Evolutionary conservation across 2,329 filamentous ascomycete species (phyloP).

Genomic region (Penicillium hordei): DNA sequence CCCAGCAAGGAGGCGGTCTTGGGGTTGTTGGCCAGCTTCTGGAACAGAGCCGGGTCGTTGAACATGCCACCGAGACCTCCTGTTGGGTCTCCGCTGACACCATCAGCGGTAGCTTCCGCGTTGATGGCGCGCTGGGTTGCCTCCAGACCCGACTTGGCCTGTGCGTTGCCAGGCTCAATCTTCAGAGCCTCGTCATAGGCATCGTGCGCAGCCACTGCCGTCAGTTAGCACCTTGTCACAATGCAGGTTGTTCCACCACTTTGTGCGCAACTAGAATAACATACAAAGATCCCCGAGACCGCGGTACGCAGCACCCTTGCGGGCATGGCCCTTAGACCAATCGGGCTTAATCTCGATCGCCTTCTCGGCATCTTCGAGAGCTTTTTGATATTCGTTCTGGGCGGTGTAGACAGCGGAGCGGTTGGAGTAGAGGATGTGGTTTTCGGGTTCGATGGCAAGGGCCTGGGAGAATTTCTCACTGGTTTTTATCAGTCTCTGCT

Average conservation of each 20-base stretch:
- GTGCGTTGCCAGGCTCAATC: conserved; percentile 85
- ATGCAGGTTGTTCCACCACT: neutral
- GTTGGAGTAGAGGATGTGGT: conserved; percentile 98
- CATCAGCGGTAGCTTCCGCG: conserved; percentile 65
- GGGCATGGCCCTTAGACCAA: conserved; percentile 95
- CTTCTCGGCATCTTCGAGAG: conserved; percentile 87
- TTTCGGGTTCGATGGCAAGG: conserved; percentile 80
- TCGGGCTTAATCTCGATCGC: conserved; percentile 93
- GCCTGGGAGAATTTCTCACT: conserved; percentile 95
- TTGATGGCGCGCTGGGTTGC: conserved; percentile 87
- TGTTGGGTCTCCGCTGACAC: conserved; percentile 62
- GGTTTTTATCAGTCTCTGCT: conserved; percentile 14
- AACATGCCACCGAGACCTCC: conserved; percentile 89
- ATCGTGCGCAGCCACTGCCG: conserved; percentile 71
- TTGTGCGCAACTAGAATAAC: conserved; percentile 22
- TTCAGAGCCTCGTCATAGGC: conserved; percentile 95
- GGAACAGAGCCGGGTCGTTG: conserved; percentile 82
- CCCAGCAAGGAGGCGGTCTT: conserved; percentile 82
- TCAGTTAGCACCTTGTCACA: conserved; percentile 8
- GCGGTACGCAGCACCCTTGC: conserved; percentile 88
- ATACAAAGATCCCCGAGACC: conserved; percentile 76
- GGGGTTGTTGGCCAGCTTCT: conserved; percentile 90
- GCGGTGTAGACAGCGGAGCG: conserved; percentile 85
- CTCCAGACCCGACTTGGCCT: conserved; percentile 83
- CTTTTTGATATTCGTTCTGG: conserved; percentile 81